These are phyloP conservation scores for Pythium sp. DNA, from an alignment of 352 stramenopile species.

Conservation along the genomic window DNA sequence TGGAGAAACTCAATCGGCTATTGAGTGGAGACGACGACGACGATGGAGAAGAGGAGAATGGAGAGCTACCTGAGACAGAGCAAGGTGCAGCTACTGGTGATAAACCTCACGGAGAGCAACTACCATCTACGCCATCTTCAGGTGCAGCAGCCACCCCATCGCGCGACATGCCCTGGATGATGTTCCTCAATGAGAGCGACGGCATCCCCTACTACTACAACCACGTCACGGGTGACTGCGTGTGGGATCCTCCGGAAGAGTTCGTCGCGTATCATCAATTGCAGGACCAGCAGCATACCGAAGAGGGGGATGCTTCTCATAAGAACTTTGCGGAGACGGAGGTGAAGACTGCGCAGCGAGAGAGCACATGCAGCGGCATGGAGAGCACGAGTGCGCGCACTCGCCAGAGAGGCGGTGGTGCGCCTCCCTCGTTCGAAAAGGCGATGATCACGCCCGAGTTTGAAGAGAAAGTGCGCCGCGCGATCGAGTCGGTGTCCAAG, in stretches of 20 bases:
- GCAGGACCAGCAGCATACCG: conserved; percentile 12
- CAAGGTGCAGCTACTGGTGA: background rate
- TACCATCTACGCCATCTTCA: background rate
- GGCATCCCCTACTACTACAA: conserved; percentile 76
- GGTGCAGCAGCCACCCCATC: background rate
- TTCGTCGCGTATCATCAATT: conserved; percentile 44
- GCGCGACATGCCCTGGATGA: conserved; percentile 43
- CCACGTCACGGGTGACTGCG: conserved; percentile 46
- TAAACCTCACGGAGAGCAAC: background rate
- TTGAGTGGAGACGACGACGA: conserved; percentile 44
- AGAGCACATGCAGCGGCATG: background rate
- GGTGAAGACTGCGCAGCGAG: background rate
- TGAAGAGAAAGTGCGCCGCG: conserved; percentile 50
- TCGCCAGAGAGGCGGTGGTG: background rate
- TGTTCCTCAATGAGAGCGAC: conserved; percentile 67
- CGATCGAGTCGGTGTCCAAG: conserved; percentile 42
- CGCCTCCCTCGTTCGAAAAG: background rate
- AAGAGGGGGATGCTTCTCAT: background rate
- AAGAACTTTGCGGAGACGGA: background rate
- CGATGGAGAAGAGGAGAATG: background rate
- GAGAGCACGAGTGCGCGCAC: background rate
- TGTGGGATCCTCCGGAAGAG: conserved; percentile 60
- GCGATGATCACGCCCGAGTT: conserved; percentile 41
- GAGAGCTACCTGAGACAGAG: background rate
- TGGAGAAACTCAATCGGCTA: conserved; percentile 52